Conservation (phyloP, 1,284 basidiomycete species). For the Uromyces viciae-fabae region DNA sequence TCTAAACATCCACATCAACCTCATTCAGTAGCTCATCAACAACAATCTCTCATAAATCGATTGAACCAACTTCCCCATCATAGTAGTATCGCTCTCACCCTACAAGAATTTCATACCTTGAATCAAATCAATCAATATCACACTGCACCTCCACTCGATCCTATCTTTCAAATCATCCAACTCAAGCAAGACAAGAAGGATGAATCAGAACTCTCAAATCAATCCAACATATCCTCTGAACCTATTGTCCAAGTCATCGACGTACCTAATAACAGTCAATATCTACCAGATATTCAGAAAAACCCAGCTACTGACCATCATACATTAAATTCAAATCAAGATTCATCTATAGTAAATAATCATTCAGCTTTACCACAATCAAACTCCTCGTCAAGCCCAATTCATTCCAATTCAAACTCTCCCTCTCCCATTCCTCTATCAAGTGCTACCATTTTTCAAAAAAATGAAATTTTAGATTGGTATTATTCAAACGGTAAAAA, state of each 20-base stretch:
- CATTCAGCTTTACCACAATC: background rate
- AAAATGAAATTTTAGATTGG: slow-evolving; percentile 39
- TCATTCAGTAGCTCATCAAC: background rate
- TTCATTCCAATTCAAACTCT: background rate
- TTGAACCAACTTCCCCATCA: background rate
- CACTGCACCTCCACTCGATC: background rate
- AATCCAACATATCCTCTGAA: background rate
- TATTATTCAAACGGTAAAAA: slow-evolving; percentile 25
- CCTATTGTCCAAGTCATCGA: background rate
- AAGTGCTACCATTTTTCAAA: slow-evolving; percentile 33
- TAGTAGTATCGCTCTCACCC: background rate
- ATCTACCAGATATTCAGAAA: too few species aligned
- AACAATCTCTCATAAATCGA: background rate
- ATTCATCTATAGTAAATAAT: background rate
- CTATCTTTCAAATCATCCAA: background rate
- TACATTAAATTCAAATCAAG: background rate
- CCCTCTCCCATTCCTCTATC: background rate
- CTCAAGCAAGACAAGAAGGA: background rate
- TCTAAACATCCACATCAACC: background rate
- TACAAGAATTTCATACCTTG: background rate
- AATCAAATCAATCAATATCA: background rate
- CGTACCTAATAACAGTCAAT: background rate
- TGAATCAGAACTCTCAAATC: background rate
- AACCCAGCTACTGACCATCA: too few species aligned
- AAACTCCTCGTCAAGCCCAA: background rate